Base-by-base conservation (phyloP, 2,329 filamentous ascomycete species). In the Phoma sp. region DNA sequence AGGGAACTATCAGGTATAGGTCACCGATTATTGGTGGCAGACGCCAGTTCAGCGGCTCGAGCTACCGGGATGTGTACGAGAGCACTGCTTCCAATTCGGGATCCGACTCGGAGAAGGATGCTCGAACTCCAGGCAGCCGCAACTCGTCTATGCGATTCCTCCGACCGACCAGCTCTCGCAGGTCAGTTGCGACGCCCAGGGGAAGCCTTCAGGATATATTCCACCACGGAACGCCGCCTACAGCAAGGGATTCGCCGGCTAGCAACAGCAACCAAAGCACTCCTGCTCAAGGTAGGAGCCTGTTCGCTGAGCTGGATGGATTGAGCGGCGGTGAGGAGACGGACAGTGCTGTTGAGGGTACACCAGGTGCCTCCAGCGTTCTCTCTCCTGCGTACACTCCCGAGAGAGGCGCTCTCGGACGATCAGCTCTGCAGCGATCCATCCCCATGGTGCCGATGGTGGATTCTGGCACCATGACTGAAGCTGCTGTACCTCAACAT, bases 51-150 rank as follows among this genome's bases (percentile, higher is more conserved):
- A 80, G 80, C 52, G 50, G 50, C 7, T 67, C 78, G 46, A 80
- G 81, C 52, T 83, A 85, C 64, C 83, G 88, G 18, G 79, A 82
- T 55, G 93, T 91, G 0, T 90, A 89, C 75, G 82, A 91, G 67
- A 97, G 92, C 76, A 96, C 92, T 8, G 92, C 92, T 4, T 97
- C 93, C 1, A 93, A 89, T 1, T 96, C 91, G 25, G 88, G 83
- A 3, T 91, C 84, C 57, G 91, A 96, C 46, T 83, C 86, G 48
- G 85, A 86, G 53, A 81, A 85, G 13, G 55, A 83, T 80, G 44
- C 85, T 24, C 85, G 81, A 68, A 95, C 88, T 11, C 90, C 82
- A 54, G 36, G 35, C 6, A 78, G 85, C 25, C 82, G 88, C 11
- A 84, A 88, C 43, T 88, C 87, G 9, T 88, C 87, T 59, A 89